These are phyloP conservation scores for Melampsora larici-populina DNA, from an alignment of 1,284 basidiomycete species.

Conservation along the genomic window DNA sequence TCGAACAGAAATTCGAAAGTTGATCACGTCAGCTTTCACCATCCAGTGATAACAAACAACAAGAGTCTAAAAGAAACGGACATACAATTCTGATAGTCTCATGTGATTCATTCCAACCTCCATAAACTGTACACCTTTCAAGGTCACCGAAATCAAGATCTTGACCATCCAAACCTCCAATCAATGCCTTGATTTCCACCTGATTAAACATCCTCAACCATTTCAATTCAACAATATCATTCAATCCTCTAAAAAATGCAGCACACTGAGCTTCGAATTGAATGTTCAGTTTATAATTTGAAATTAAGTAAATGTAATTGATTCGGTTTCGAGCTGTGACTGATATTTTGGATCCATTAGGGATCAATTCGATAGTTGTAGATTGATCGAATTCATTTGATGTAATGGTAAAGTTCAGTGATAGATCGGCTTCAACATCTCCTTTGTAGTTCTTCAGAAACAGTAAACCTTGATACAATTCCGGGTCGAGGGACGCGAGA, in stretches of 20 bases:
- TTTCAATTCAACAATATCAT: slow-evolving; percentile 80
- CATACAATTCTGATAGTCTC: slow-evolving; percentile 64
- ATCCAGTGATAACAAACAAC: slow-evolving; percentile 14
- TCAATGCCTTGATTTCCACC: slow-evolving; percentile 64
- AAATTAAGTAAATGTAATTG: slow-evolving; percentile 80
- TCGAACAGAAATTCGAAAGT: background rate
- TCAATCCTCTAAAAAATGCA: slow-evolving; percentile 71
- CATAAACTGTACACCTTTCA: slow-evolving; percentile 69
- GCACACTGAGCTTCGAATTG: slow-evolving; percentile 80
- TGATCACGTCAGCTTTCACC: background rate
- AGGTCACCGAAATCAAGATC: slow-evolving; percentile 77
- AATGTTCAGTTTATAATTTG: slow-evolving; percentile 79
- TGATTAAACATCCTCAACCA: slow-evolving; percentile 94
- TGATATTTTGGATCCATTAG: slow-evolving; percentile 74
- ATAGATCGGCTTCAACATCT: slow-evolving; percentile 77
- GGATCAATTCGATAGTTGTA: slow-evolving; percentile 73
- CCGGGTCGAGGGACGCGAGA: slow-evolving; percentile 81
- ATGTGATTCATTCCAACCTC: slow-evolving; percentile 67
- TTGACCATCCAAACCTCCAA: slow-evolving; percentile 50
- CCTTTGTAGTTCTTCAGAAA: slow-evolving; percentile 89
- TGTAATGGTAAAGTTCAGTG: slow-evolving; percentile 83
- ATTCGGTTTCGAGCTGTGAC: slow-evolving; percentile 87
- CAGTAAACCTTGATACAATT: slow-evolving; percentile 85
- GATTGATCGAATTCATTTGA: slow-evolving; percentile 86
- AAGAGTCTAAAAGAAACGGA: slow-evolving; percentile 61